Evolutionary conservation across 2,329 filamentous ascomycete species (phyloP).

Genomic region (Pyrenophora seminiperda): DNA sequence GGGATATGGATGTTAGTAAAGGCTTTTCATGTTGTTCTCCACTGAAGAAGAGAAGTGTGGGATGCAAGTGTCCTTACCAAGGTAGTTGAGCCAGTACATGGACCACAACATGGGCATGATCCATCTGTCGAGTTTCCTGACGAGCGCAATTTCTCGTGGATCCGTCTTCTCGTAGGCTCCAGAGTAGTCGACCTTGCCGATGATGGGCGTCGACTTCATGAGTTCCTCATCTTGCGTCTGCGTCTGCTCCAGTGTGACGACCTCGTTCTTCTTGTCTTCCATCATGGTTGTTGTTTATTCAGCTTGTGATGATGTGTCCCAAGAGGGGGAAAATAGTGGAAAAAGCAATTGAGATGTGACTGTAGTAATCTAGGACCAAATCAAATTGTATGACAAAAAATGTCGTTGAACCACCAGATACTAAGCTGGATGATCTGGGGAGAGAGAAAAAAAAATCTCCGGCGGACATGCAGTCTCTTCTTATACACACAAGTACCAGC

Average conservation of each 20-base stretch:
- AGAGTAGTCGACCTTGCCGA: slow-evolving; percentile 41
- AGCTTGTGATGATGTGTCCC: neutral
- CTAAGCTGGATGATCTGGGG: slow-evolving; percentile 34
- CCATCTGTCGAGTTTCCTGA: slow-evolving; percentile 40
- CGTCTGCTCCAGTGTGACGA: slow-evolving; percentile 35
- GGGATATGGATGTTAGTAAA: slow-evolving; percentile 35
- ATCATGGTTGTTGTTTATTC: slow-evolving; percentile 20
- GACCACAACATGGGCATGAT: slow-evolving; percentile 38
- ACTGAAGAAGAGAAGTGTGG: slow-evolving; percentile 41
- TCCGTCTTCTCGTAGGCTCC: slow-evolving; percentile 45
- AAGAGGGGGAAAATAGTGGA: neutral
- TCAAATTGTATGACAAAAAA: slow-evolving; percentile 6
- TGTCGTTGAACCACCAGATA: slow-evolving; percentile 24
- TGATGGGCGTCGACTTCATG: slow-evolving; percentile 29
- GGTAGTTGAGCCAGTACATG: slow-evolving; percentile 25
- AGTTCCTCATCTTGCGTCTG: slow-evolving; percentile 28
- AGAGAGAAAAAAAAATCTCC: slow-evolving; percentile 26
- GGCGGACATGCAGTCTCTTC: slow-evolving; percentile 23
- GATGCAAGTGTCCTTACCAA: slow-evolving; percentile 7
- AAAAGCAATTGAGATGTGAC: neutral
- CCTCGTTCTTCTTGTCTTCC: slow-evolving; percentile 32
- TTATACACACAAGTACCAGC: slow-evolving; percentile 23
- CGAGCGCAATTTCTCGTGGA: slow-evolving; percentile 41
- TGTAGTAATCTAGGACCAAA: neutral
- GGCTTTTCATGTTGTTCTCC: no score